phyloP scores from a whole-genome alignment of 176 grass and related monocot species.

The Oryza coarctata region DNA sequence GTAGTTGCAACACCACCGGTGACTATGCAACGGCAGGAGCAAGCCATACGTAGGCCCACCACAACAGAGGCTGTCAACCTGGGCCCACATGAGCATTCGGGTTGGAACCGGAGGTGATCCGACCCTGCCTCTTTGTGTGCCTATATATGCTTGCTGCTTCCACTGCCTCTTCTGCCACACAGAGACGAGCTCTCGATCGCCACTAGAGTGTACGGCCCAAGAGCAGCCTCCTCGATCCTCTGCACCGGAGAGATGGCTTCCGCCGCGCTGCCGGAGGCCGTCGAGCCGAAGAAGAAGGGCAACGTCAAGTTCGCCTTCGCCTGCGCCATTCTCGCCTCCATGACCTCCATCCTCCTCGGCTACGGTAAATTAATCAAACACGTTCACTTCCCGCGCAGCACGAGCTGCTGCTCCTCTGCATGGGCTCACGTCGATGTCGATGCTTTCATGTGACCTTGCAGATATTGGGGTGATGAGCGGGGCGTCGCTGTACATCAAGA shows the following conservation, averaged over 20 bases:
- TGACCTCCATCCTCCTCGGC: conserved; percentile 87
- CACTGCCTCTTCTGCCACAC: not conserved
- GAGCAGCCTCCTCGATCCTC: not conserved
- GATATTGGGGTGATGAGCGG: conserved; percentile 94
- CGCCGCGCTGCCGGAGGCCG: conserved; percentile 36
- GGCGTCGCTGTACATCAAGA: conserved; percentile 57
- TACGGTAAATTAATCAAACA: conserved; percentile 37
- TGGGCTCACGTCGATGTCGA: conserved; percentile 1
- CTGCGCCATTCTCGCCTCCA: conserved; percentile 81
- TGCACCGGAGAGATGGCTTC: conserved; percentile 28
- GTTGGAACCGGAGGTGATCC: not conserved
- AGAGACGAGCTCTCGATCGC: conserved; percentile 15
- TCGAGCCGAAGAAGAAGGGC: conserved; percentile 42
- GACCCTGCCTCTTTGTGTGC: not conserved
- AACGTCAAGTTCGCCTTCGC: conserved; percentile 59
- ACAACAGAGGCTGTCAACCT: not conserved
- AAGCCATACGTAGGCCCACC: not conserved
- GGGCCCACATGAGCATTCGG: not conserved
- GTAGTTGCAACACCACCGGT: not conserved
- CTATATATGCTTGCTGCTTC: conserved; percentile 37
- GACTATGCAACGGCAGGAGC: not conserved
- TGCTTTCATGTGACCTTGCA: conserved; percentile 12
- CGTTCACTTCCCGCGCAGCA: not conserved
- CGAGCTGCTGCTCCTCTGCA: not conserved
- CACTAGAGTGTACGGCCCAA: not conserved